Conservation (phyloP, 192 early-diverging fungal genomes). For the Oehlia diaphana region DNA sequence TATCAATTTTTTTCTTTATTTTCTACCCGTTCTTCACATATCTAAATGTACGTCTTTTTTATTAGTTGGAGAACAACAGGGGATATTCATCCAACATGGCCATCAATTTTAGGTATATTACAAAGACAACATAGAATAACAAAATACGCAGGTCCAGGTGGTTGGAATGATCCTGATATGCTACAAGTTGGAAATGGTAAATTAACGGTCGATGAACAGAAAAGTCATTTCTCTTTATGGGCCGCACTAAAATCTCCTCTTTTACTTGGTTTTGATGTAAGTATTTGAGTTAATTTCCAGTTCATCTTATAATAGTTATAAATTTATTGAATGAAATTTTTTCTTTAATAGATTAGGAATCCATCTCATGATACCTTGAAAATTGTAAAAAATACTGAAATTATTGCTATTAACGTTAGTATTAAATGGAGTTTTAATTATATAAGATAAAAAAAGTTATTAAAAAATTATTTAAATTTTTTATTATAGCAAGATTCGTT, state of each 20-base stretch:
- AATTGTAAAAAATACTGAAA: conserved; percentile 48
- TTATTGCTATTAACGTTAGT: conserved; percentile 53
- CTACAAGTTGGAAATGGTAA: conserved; percentile 55
- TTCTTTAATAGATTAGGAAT: conserved; percentile 25
- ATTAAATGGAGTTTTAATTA: neutral
- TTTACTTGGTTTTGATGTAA: conserved; percentile 58
- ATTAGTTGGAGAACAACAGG: conserved; percentile 37
- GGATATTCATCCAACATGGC: conserved; percentile 20
- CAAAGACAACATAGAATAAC: neutral
- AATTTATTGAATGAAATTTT: neutral
- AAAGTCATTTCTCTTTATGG: conserved; percentile 44
- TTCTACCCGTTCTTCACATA: neutral
- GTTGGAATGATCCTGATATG: conserved; percentile 59
- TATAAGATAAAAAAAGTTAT: neutral
- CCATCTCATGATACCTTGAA: conserved; percentile 29
- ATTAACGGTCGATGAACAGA: conserved; percentile 39
- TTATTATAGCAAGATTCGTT: conserved; percentile 50
- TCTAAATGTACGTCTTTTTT: neutral
- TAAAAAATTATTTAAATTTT: neutral
- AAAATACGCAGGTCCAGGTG: conserved; percentile 41
- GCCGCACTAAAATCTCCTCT: conserved; percentile 58
- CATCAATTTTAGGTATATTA: neutral
- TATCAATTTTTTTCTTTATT: neutral
- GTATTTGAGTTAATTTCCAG: neutral
- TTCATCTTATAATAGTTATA: neutral